Base-by-base conservation (phyloP, 2,329 filamentous ascomycete genomes). In the Tothia fuscella region DNA sequence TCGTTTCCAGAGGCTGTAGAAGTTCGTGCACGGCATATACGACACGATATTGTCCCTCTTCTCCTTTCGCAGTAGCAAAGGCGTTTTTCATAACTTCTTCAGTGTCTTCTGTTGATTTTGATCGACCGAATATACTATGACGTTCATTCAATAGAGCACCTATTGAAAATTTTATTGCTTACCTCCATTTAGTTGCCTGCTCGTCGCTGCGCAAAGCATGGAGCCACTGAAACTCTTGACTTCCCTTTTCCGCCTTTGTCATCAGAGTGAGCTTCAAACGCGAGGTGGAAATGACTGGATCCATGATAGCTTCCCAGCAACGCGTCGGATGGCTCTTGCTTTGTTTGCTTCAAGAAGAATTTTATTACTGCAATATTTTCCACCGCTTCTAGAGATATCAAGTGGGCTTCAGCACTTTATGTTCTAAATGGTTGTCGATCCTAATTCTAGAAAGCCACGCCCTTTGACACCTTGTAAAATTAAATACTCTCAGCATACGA, bases 161-260 rank as follows among this genome's bases (percentile, higher is more conserved):
- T n/a, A 30, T 16, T 9, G 21, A 5, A 40, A 17, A 43, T 12
- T 41, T 32, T 13, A 28, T 33, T 19, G 26, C 49, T 45, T 52
- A 56, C 57, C 56, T 60, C 55, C 56, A 59, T 44, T 44, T 51
- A 16, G 49, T 54, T 19, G 49, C 31, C 24, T 57, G 46, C 38
- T 54, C 49, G 37, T 60, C 42, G 38, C 53, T 59, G 22, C 50
- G 48, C n/a, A 59, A n/a, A 44, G 54, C 46, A 40, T 59, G 56
- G 13, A 58, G 21, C 57, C 56, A 59, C n/a, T 50, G 48, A 13
- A 59, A 40, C 42, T 59, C 57, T 21, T 47, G 47, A 47, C 56
- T 57, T 40, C 53, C 53, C 44, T 43, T 45, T 17, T 55, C 53
- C 10, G 53, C 52, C 31, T 45, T 51, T 13, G 50, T 52, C 21